Conservation (phyloP, 2,329 filamentous ascomycete species). For the Fusarium annulatum region DNA sequence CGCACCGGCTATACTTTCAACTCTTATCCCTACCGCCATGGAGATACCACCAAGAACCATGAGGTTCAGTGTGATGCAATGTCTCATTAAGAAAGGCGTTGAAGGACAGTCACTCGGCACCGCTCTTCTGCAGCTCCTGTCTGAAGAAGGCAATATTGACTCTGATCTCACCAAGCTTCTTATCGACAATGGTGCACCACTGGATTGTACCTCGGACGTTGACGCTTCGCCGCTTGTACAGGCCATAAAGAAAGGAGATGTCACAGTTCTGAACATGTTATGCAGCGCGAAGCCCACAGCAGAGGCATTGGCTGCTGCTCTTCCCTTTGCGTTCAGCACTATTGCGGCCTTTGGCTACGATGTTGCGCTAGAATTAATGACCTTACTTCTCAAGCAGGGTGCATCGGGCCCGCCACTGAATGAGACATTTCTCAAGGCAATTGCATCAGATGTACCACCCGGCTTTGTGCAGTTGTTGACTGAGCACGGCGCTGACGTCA, state of each 20-base stretch:
- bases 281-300: neutral
- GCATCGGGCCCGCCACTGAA: neutral
- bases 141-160: neutral
- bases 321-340: neutral
- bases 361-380: neutral
- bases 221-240: neutral
- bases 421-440: neutral
- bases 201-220: neutral
- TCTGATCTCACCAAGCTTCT: neutral
- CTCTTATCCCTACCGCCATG: neutral
- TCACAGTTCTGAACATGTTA: constrained; percentile 1
- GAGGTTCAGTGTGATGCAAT: neutral
- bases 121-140: neutral
- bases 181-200: neutral
- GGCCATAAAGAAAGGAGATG: neutral
- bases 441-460: neutral
- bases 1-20: neutral
- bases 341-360: neutral
- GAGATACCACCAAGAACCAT: neutral
- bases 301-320: neutral
- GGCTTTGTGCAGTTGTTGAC: neutral
- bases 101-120: neutral
- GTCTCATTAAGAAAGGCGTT: constrained; percentile 6
- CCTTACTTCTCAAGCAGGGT: constrained; percentile 5
- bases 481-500: constrained; percentile 2